phyloP scores from a whole-genome alignment of 225 moss, liverwort and hornwort genomes.

The Pseudisothecium myosuroides region DNA sequence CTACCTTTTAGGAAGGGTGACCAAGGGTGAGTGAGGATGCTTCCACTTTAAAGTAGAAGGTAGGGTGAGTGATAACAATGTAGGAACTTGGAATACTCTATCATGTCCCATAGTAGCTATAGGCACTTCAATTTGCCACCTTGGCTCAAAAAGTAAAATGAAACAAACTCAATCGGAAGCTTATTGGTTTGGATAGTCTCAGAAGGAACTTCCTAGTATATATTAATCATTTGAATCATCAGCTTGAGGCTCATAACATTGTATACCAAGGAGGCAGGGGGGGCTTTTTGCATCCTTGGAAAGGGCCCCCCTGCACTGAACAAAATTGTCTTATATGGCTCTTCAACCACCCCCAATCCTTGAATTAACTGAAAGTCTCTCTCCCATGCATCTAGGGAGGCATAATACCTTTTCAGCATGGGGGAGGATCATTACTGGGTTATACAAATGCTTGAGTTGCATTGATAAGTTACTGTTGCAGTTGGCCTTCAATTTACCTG shows the following conservation, averaged over 20 bases:
- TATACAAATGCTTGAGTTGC: background rate
- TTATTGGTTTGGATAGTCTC: background rate
- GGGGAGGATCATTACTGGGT: background rate
- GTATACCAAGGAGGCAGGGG: background rate
- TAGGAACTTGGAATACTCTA: background rate
- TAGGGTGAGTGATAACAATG: background rate
- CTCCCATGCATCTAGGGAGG: background rate
- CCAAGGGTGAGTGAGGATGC: rapidly evolving
- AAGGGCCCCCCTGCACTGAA: rapidly evolving
- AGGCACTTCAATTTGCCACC: background rate
- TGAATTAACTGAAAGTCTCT: background rate
- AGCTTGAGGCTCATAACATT: background rate
- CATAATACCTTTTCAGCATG: background rate
- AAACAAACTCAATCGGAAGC: rapidly evolving
- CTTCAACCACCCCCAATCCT: background rate
- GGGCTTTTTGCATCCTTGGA: background rate
- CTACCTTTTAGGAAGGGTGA: background rate
- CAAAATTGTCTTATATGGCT: background rate
- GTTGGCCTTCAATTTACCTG: background rate
- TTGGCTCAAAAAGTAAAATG: background rate
- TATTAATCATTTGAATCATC: background rate
- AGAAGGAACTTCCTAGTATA: background rate
- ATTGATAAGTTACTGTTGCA: background rate
- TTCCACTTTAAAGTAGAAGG: background rate
- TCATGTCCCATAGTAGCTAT: background rate